A percentile compares a stretch with the other conserved stretches of the same genome.
phyloP scores from a whole-genome alignment of 1,284 basidiomycete genomes.

The Leccinum subrobustum region DNA sequence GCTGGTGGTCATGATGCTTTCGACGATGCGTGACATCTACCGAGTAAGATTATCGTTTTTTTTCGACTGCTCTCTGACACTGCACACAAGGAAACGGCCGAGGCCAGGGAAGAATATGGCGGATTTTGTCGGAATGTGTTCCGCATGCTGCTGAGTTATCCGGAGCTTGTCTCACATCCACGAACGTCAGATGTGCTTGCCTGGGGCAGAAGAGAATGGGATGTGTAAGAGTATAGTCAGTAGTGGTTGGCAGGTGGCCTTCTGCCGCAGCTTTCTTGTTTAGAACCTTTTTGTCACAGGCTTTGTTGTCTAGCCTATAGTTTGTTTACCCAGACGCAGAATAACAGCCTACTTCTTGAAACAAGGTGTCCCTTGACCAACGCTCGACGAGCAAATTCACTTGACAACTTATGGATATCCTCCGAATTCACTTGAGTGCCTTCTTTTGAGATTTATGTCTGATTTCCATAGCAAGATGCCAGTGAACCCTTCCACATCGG shows the following conservation, averaged over 20 bases:
- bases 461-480: too few relatives aligned
- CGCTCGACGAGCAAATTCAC: not conserved
- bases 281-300: not conserved
- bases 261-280: not conserved
- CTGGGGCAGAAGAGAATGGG: slow-evolving; percentile 18
- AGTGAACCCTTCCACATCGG: too few relatives aligned
- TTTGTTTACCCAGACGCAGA: not conserved
- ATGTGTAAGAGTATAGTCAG: not conserved
- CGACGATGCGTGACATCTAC: slow-evolving; percentile 33
- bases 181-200: slow-evolving; percentile 22
- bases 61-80: not conserved
- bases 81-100: slow-evolving; percentile 4
- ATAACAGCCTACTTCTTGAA: not conserved
- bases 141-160: slow-evolving; percentile 11
- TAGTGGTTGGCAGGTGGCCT: not conserved
- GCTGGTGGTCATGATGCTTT: slow-evolving; percentile 31
- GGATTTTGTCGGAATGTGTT: slow-evolving; percentile 27
- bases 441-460: too few relatives aligned
- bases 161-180: slow-evolving; percentile 25
- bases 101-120: slow-evolving; percentile 20
- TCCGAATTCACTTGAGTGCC: too few relatives aligned
- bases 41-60: slow-evolving; percentile 14
- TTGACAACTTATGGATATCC: too few relatives aligned
- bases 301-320: not conserved
- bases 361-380: too few relatives aligned